Percentiles rank a stretch among this genome's conserved stretches.
Conservation (phyloP, 306 rosid species). For the Cajanus cajan region DNA sequence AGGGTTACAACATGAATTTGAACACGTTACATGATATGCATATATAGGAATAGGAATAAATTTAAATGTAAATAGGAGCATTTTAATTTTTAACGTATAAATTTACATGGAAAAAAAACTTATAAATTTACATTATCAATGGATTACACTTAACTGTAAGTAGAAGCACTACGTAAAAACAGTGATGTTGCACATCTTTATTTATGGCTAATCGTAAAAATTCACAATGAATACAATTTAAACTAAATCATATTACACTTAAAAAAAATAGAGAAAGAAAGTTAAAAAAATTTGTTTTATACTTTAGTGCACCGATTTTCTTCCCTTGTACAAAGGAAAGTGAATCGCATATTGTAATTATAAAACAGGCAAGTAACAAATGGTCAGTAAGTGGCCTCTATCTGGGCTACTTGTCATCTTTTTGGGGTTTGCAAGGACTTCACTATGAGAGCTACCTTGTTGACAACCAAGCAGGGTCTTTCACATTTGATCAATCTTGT, state of each 20-base stretch:
- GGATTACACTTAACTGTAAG: background rate
- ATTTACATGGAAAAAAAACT: background rate
- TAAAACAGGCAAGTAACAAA: background rate
- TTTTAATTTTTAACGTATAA: background rate
- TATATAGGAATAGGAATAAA: background rate
- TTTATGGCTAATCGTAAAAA: background rate
- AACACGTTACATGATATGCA: background rate
- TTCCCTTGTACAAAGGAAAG: background rate
- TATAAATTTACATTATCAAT: background rate
- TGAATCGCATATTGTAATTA: background rate
- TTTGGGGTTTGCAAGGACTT: background rate
- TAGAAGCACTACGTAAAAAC: background rate
- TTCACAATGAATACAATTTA: background rate
- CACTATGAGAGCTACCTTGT: background rate
- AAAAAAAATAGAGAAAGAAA: background rate
- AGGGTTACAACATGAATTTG: background rate
- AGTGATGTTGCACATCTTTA: background rate
- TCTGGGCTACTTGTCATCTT: background rate
- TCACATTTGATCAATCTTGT: background rate
- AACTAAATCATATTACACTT: background rate
- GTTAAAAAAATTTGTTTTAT: background rate
- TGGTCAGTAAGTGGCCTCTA: background rate
- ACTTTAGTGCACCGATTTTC: background rate
- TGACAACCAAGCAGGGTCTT: background rate
- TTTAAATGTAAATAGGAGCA: background rate